Evolutionary conservation across 2,329 filamentous ascomycete genomes (phyloP), one percentile per base, ranked within the genome.

Genomic region (Bipolaris bicolor): DNA sequence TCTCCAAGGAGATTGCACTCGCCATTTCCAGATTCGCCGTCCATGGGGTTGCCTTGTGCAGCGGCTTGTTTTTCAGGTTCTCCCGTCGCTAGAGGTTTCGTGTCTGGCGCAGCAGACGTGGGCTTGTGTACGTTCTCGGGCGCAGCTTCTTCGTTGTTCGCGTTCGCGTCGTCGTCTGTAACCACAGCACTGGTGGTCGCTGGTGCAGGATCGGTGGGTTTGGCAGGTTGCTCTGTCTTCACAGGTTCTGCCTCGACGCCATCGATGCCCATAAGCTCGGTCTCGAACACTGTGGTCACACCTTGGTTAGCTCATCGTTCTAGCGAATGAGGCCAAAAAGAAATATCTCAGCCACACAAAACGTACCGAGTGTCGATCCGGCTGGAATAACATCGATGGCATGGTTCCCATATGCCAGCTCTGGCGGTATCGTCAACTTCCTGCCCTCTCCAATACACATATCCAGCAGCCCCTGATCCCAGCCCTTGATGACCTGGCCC

Each of bases 401-500:
- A 52, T 87, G 83, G 61, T 89, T 81, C 49, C 95, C 95, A 77
- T 98, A 99, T 46, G 87, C 95, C 72, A 89, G 81, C 72, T 88
- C 86, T 18, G 94, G 91, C n/a, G 92, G 92, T 55, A 99, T 95
- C 18, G 89, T 97, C 76, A 99, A 80, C 53, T 86, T 94, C 77
- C 78, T 86, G 83, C 93, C 94, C 83, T 98, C 94, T 61, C 95
- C 94, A 68, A 96, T 90, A 79, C 95, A 98, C 93, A 98, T 97
- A 72, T 91, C 91, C 52, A 95, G 69, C 37, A 98, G 84, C 48
- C 94, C 94, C 74, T 96, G 79, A 70, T 98, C 94, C 94, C 93
- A 97, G 73, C 94, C 94, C 80, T 90, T 88, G 76, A 99, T 99
- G 49, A 98, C 95, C 76, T 90, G 85, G 43, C 92, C 91, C 22